These are phyloP conservation scores for Trichomonas tenax DNA, from an alignment of 208 protist species.

Conservation along the genomic window DNA sequence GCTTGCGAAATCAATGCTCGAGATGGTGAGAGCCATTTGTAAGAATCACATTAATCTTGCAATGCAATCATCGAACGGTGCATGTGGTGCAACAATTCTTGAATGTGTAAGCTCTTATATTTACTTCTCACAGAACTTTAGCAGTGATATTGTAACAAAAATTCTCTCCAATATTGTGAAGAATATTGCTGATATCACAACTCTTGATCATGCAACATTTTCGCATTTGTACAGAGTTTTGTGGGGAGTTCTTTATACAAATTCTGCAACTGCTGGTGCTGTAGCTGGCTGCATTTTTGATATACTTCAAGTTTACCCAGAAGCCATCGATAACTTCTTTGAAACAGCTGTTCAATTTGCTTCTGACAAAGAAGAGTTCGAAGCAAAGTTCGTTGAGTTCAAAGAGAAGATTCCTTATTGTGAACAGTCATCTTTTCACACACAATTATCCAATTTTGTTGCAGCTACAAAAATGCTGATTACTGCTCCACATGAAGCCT, in stretches of 20 bases:
- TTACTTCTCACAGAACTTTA: background rate
- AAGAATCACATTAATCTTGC: background rate
- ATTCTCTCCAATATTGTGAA: background rate
- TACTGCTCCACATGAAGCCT: background rate
- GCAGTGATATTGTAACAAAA: background rate
- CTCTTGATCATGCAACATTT: background rate
- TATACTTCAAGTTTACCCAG: background rate
- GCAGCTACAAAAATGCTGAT: background rate
- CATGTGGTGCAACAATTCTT: background rate
- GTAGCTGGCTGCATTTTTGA: background rate
- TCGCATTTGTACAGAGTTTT: background rate
- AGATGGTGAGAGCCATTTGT: background rate
- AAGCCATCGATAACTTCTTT: background rate
- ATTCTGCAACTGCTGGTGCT: background rate
- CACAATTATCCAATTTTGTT: background rate
- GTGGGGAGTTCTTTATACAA: background rate
- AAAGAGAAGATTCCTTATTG: background rate
- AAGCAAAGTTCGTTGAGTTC: background rate
- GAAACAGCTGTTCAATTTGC: background rate
- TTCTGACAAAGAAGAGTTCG: background rate
- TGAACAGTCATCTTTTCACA: background rate
- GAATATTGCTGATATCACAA: background rate
- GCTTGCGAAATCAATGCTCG: background rate
- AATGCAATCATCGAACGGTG: background rate
- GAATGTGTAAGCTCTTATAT: background rate